Conservation (phyloP, 2,329 filamentous ascomycete species). For the Trichoderma koningii region DNA sequence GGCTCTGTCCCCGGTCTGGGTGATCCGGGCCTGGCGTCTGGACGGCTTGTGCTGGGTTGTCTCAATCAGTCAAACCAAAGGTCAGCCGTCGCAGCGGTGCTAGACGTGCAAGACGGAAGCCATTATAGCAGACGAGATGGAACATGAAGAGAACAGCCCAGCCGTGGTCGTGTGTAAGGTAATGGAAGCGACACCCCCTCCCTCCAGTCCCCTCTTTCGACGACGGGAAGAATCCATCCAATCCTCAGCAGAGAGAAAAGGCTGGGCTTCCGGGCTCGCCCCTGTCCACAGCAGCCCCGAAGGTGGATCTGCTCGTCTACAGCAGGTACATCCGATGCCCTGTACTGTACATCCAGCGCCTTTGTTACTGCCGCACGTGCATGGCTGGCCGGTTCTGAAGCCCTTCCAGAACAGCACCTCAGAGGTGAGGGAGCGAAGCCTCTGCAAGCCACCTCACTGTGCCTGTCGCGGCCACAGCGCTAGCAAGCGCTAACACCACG, state of each 20-base stretch:
- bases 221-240: background rate
- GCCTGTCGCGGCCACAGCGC: conserved; percentile 13
- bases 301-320: conserved; percentile 10
- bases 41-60: background rate
- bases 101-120: background rate
- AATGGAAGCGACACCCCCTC: background rate
- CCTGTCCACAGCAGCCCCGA: background rate
- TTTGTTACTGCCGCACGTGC: conserved; percentile 3
- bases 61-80: background rate
- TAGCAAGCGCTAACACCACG: background rate
- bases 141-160: background rate
- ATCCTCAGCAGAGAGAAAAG: background rate
- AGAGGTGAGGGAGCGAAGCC: too few species aligned
- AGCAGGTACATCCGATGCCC: too few species aligned
- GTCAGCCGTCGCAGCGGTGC: background rate
- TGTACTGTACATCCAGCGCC: too few species aligned
- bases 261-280: background rate
- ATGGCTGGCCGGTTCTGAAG: conserved; percentile 17
- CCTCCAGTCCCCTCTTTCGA: background rate
- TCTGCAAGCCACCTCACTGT: background rate
- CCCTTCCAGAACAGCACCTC: conserved; percentile 17
- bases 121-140: too few species aligned
- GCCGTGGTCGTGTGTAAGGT: background rate
- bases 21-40: background rate
- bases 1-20: background rate